Base-by-base conservation (phyloP, 2,329 filamentous ascomycete genomes). In the Metarhizium humberi region DNA sequence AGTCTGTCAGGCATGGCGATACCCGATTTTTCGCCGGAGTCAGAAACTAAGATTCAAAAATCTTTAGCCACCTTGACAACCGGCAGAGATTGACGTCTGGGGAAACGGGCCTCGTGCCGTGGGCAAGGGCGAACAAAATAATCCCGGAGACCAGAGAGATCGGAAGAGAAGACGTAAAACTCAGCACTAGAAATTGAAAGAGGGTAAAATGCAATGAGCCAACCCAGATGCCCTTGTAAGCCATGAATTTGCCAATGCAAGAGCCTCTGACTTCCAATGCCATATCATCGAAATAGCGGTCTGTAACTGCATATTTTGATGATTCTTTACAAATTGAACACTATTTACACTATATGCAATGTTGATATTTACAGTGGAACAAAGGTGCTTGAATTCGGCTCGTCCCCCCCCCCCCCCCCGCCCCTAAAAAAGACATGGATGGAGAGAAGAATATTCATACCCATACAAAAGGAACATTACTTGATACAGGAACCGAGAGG, bases 1-100 rank as follows among this genome's bases (percentile, higher is more conserved):
- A 63, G 62, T 50, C 60, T 74, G 52, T 64, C 68, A 30, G 57
- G 57, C 40, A 56, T 67, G 49, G 71, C 69, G 42, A 66, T 75
- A 56, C 56, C 59, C 52, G 68, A 70, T 59, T 73, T 75, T 58
- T 63, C 59, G 40, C 56, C 63, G 45, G 52, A 63, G 30, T 66
- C 67, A 10, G 56, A 57, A 34, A 29, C 36, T 10, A 55, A 16
- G n/a, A 53, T 58, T 20, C 50, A 42, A 32, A 38, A 47, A 25
- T 58, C 56, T 13, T 51, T 62, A 11, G 55, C 50, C 16, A 40
- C 54, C 20, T 32, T 60, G 53, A 29, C 46, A 8, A 16, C 18
- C 29, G 13, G 42, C 18, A 29, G 8, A 18, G 30, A 13, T 13
- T 49, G 49, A 54, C n/a, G n/a, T 6, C 29, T 38, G 6, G 14